Percentiles rank a stretch among this genome's conserved stretches.
phyloP scores from a whole-genome alignment of 345 rosid genomes.

The Turnera subulata region DNA sequence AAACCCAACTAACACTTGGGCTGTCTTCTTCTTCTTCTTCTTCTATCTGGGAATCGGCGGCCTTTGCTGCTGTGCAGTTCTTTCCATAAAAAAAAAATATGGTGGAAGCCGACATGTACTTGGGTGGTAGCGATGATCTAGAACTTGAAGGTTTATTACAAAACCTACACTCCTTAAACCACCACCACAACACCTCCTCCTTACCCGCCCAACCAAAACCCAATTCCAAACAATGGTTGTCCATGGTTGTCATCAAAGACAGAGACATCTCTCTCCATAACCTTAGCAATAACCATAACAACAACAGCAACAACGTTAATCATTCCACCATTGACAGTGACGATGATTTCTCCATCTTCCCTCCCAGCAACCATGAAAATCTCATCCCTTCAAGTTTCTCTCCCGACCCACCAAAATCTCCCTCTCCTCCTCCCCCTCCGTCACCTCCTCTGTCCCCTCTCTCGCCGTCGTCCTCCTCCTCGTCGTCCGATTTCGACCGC shows the following conservation, averaged over 20 bases:
- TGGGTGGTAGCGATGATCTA: not conserved
- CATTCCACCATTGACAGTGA: not conserved
- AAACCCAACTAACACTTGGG: no score
- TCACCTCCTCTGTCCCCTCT: not conserved
- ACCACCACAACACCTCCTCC: not conserved
- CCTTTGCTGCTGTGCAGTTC: no score
- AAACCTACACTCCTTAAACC: not conserved
- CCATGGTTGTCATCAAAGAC: slow-evolving; percentile 1
- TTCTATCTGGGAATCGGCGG: no score
- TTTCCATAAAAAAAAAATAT: not conserved
- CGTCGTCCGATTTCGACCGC: not conserved
- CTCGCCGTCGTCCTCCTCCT: not conserved
- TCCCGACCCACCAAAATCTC: not conserved
- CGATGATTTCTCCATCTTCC: not conserved
- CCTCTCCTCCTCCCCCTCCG: not conserved
- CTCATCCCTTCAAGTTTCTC: not conserved
- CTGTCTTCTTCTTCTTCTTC: no score
- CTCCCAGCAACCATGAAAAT: slow-evolving; percentile 1
- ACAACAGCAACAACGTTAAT: no score
- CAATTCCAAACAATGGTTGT: not conserved
- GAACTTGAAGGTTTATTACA: not conserved
- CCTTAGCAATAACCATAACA: no score
- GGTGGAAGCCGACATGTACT: not conserved
- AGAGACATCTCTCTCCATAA: not conserved
- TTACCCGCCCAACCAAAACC: no score